Conservation (phyloP, 1,284 basidiomycete species). For the Testicularia cyperi region DNA sequence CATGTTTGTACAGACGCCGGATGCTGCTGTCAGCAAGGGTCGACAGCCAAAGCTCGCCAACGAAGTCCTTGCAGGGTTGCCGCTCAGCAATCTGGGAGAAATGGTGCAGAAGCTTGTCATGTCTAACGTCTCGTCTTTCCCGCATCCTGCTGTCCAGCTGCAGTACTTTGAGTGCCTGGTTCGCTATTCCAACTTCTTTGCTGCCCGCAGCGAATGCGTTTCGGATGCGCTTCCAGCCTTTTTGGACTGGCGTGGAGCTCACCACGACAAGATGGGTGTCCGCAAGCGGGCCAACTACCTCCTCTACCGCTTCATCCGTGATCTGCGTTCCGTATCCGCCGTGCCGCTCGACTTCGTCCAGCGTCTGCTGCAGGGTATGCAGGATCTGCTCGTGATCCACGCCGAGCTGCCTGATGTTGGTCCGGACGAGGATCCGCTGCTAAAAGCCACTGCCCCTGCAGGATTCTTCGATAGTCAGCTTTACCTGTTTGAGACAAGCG, state of each 20-base stretch:
- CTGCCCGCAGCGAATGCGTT: constrained; percentile 77
- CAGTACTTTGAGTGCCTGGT: constrained; percentile 92
- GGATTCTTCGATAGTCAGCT: constrained; percentile 85
- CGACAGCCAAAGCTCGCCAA: constrained; percentile 43
- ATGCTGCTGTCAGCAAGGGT: constrained; percentile 40
- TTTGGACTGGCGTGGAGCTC: constrained; percentile 85
- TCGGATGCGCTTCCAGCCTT: constrained; percentile 76
- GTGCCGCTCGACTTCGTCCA: constrained; percentile 74
- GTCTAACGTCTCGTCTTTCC: constrained; percentile 79
- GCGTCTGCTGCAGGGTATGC: constrained; percentile 51
- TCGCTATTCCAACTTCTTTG: constrained; percentile 92
- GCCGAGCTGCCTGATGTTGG: constrained; percentile 65
- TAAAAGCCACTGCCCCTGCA: constrained; percentile 76
- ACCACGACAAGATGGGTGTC: constrained; percentile 73
- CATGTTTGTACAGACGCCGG: constrained; percentile 52
- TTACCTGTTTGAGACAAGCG: constrained; percentile 90
- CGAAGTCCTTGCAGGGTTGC: constrained; percentile 62
- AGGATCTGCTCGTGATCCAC: constrained; percentile 64
- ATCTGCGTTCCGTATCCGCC: constrained; percentile 70
- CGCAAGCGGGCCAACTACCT: constrained; percentile 86
- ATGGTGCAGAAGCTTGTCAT: constrained; percentile 81
- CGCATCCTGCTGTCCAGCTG: constrained; percentile 82
- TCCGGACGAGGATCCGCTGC: constrained; percentile 67
- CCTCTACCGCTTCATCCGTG: constrained; percentile 88
- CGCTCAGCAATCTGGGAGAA: constrained; percentile 86